These are phyloP conservation scores for Sindora glabra DNA, from an alignment of 306 rosid species.

Conservation along the genomic window DNA sequence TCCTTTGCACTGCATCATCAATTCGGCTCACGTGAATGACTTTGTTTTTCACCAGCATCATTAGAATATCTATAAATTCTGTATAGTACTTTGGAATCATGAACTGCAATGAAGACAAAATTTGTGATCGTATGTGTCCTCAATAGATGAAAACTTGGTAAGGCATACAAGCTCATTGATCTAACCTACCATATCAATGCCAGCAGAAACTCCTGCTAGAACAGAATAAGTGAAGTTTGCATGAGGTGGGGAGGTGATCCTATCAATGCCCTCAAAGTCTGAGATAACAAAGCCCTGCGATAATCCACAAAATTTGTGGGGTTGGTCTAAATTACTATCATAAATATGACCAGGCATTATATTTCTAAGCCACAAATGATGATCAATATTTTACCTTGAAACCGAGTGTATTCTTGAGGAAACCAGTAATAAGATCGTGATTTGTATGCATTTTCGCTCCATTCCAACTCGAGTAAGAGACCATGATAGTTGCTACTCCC, in stretches of 20 bases:
- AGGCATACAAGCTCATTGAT: not conserved
- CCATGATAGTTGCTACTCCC: slow-evolving; percentile 32
- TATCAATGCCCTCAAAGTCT: slow-evolving; percentile 34
- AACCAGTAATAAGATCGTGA: slow-evolving; percentile 17
- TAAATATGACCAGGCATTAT: no score
- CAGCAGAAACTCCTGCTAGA: slow-evolving; percentile 23
- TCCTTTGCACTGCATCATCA: slow-evolving; percentile 35
- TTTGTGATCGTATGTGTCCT: not conserved
- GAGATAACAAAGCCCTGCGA: slow-evolving; percentile 35
- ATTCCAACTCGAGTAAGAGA: slow-evolving; percentile 40
- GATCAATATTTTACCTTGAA: slow-evolving; percentile 15
- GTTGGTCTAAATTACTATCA: no score
- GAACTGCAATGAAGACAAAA: slow-evolving; percentile 6
- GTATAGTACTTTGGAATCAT: slow-evolving; percentile 27
- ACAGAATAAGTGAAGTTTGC: slow-evolving; percentile 26
- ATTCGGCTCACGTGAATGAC: slow-evolving; percentile 33
- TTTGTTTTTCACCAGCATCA: slow-evolving; percentile 11
- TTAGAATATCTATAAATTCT: slow-evolving; percentile 27
- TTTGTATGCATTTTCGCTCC: slow-evolving; percentile 39
- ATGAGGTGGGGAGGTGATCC: slow-evolving; percentile 29
- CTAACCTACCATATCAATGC: slow-evolving; percentile 31
- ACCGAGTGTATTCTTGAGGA: slow-evolving; percentile 31
- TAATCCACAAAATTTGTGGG: not conserved
- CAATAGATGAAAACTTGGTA: not conserved
- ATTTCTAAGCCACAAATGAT: no score